Evolutionary conservation across 306 rosid species (phyloP), one percentile per base, ranked within the genome.

Genomic region (Lathyrus tuberosus): DNA sequence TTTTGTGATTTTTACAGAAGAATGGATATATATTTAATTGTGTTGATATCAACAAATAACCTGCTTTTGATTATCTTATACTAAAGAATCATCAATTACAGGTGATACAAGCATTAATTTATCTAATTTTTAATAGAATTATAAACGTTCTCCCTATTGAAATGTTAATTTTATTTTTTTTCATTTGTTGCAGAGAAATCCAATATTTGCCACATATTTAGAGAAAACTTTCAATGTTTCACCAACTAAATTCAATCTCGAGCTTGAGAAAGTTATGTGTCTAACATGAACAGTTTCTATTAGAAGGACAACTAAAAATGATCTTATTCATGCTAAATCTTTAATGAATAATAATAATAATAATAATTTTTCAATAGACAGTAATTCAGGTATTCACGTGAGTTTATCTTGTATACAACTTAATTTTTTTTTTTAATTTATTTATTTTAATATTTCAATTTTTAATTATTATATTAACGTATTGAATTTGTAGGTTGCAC

Each of bases 21-120:
- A 20, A 52, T 37, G 64, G 64, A 12, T 1, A 68, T 0, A 20
- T 68, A 35, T 10, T 51, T 37, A 63, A 68, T 52, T 68, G 73
- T 15, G 37, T 68, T 35, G 73, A 68, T 37, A 69, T 69, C 20
- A 53, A 37, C 3, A 69, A 69, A 10, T 62, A 67, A 11, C 22
- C 22, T 20, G 22, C 22, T 20, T 20, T 20, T n/a, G n/a, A n/a
- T n/a, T n/a, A n/a, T n/a, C n/a, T 18, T 3, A 48, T 67, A 17
- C 8, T 67, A 0, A 33, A 67, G 9, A 51, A 67, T 8, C 72
- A 67, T 13, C 16, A 17, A 1, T 35, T 67, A 5, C 48, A 67
- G 48, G 72, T 67, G 4, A 2, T 3, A 26, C 28, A 1, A 26
- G 28, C 3, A 1, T 26, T 26, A 26, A 26, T 26, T 26, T 26